Base-by-base conservation (phyloP, 2,329 filamentous ascomycete genomes). In the Ophiostoma piceae region DNA sequence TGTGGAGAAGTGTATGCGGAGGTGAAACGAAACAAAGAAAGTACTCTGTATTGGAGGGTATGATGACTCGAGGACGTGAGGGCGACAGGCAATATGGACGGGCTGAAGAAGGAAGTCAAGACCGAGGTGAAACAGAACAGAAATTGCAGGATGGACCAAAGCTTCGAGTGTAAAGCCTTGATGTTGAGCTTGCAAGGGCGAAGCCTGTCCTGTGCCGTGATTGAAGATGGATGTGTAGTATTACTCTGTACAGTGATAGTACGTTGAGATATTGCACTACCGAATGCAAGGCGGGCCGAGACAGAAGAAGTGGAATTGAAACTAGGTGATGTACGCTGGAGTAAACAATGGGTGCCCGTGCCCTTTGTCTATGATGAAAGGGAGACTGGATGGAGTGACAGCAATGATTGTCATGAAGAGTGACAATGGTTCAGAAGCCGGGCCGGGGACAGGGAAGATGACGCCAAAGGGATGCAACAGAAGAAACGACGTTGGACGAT, bases 401-500 rank as follows among this genome's bases (percentile, higher is more conserved):
- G 9, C 2, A 22, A 7, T 54, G n/a, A 26, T 26, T 26, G 57
- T 16, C 11, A 32, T 12, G 54, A n/a, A 60, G 54, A 60, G n/a
- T 60, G 9, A 14, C 54, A 60, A 26, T 14, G 54, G 22, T 14
- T 9, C 1, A 3, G 67, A 69, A 69, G 43, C 41, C 69, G 67
- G 60, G 57, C 57, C 26, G 26, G 47, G n/a, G 65, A 41, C 35
- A 60, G 47, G 29, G 69, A 43, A 64, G 67, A 37, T 65, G 62
- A 65, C 32, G 35, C 35, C 62, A 41, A 37, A 37, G 32, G 32
- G 32, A 32, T 19, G 57, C 51, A 47, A 47, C 43, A 19, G 43
- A 16, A 12, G 6, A 12, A n/a, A 2, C 7, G 22, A 26, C 57
- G 57, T 29, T 14, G 57, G 4, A 14, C 6, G 12, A 32, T 26